Evolutionary conservation across 495 filamentous ascomycete genomes (phyloP).

Genomic region (Aspergillus sparsus): DNA sequence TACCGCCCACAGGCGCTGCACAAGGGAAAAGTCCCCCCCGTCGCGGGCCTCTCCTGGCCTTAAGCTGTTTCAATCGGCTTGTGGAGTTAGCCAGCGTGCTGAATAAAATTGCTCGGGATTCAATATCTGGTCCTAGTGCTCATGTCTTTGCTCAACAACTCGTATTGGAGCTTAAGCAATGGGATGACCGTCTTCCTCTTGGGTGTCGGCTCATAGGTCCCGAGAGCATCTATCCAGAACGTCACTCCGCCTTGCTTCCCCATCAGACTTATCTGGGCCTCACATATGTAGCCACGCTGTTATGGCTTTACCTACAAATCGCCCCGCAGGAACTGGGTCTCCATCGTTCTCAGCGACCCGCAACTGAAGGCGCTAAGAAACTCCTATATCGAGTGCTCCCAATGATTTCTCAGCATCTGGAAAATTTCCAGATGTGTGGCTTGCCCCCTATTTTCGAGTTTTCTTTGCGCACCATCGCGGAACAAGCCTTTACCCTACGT

Average conservation of each 20-base stretch:
- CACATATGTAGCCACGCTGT: conserved; percentile 48
- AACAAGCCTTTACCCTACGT: conserved; percentile 39
- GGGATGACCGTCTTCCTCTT: conserved; percentile 45
- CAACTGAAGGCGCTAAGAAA: conserved; percentile 47
- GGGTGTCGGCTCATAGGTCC: conserved; percentile 46
- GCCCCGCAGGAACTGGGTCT: conserved; percentile 37
- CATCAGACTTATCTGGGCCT: conserved; percentile 52
- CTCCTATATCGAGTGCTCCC: conserved; percentile 45
- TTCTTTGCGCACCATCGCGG: conserved; percentile 40
- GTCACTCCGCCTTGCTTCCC: conserved; percentile 46
- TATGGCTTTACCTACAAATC: conserved; percentile 47
- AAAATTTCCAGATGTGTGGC: conserved; percentile 49
- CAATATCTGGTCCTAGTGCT: conserved; percentile 34
- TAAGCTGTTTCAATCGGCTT: conserved; percentile 64
- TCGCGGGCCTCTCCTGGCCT: conserved; percentile 54
- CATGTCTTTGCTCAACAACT: conserved; percentile 42
- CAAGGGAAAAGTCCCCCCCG: conserved; percentile 41
- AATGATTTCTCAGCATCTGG: conserved; percentile 49
- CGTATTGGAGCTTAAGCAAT: conserved; percentile 42
- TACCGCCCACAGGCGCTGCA: conserved; percentile 39
- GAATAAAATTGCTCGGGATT: conserved; percentile 44
- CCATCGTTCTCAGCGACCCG: conserved; percentile 40
- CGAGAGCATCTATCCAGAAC: conserved; percentile 47
- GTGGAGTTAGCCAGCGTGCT: conserved; percentile 51
- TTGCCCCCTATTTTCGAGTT: conserved; percentile 51